phyloP scores from a whole-genome alignment of 805 yeast genomes.

The Ogataea haglerorum region DNA sequence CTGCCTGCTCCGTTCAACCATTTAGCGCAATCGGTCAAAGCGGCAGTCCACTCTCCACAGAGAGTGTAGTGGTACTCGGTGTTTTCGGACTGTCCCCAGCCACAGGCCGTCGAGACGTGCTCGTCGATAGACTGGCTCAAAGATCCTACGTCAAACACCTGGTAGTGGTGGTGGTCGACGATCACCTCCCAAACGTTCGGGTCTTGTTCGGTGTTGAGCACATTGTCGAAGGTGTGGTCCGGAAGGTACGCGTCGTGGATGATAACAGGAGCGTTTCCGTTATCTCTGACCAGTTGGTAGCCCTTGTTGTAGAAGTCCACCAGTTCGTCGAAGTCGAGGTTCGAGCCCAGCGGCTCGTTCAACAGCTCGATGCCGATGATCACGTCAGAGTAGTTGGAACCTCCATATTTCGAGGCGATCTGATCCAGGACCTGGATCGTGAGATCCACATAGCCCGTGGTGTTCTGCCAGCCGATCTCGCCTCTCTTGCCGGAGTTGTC shows the following conservation, averaged over 20 bases:
- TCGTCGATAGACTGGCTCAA: conserved; percentile 56
- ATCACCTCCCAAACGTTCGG: conserved; percentile 53
- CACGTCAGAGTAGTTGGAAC: conserved; percentile 57
- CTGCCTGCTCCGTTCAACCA: conserved; percentile 86
- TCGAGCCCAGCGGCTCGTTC: conserved; percentile 85
- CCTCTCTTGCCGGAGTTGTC: conserved; percentile 91
- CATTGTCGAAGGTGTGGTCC: conserved; percentile 59
- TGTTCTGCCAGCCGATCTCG: conserved; percentile 49
- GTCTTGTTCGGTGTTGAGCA: conserved; percentile 39
- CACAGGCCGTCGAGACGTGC: conserved; percentile 57
- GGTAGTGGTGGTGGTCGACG: conserved; percentile 88
- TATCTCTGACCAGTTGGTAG: conserved; percentile 58
- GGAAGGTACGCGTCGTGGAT: conserved; percentile 78
- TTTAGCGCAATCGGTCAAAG: conserved; percentile 84
- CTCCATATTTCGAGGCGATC: conserved; percentile 64
- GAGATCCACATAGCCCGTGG: conserved; percentile 38
- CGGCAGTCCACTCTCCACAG: conserved; percentile 89
- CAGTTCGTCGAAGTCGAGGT: conserved; percentile 55
- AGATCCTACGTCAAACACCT: conserved; percentile 69
- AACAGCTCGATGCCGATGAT: conserved; percentile 80
- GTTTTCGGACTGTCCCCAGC: conserved; percentile 37
- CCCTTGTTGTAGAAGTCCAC: conserved; percentile 60
- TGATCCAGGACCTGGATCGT: conserved; percentile 54
- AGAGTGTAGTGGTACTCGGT: conserved; percentile 69
- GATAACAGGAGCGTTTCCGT: conserved; percentile 41